Percentiles rank a stretch among this genome's conserved stretches.
Evolutionary conservation across 1,284 basidiomycete genomes (phyloP).

Genomic region (Paramarasmius palmivorus): DNA sequence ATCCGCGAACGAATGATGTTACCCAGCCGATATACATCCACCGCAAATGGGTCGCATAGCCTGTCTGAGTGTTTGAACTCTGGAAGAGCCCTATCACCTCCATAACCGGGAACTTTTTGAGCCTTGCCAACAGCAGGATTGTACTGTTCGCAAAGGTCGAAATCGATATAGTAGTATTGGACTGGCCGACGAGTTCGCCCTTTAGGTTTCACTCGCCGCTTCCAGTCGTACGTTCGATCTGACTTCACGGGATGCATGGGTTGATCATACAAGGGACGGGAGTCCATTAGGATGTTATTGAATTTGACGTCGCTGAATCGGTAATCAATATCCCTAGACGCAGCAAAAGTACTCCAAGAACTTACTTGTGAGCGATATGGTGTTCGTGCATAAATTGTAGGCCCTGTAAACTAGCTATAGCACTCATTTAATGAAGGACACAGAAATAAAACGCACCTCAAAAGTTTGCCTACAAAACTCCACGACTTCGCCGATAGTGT

Average conservation of each 20-base stretch:
- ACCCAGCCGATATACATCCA: constrained; percentile 9
- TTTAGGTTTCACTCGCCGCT: neutral
- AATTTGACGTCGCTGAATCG: constrained; percentile 1
- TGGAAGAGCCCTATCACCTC: neutral
- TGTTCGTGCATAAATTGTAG: neutral
- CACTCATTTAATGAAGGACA: neutral
- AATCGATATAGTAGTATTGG: constrained; percentile 2
- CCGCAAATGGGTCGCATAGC: constrained; percentile 11
- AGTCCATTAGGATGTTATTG: constrained; percentile 1
- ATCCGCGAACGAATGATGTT: constrained; percentile 8
- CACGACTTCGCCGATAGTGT: constrained; percentile 33
- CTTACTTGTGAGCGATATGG: constrained; percentile 3
- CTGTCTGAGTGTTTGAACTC: constrained; percentile 1
- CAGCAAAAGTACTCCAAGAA: neutral
- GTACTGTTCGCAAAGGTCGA: neutral
- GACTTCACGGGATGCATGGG: neutral
- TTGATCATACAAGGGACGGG: neutral
- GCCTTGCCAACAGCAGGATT: neutral
- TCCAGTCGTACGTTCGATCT: neutral
- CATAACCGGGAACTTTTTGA: neutral
- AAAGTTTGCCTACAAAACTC: constrained; percentile 35
- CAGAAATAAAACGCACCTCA: constrained; percentile 26
- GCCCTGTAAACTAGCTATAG: neutral
- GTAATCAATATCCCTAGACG: neutral
- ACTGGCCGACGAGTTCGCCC: neutral